Evolutionary conservation across 2,329 filamentous ascomycete genomes (phyloP), one percentile per base, ranked within the genome.

Genomic region (Calonectria henricotiae): DNA sequence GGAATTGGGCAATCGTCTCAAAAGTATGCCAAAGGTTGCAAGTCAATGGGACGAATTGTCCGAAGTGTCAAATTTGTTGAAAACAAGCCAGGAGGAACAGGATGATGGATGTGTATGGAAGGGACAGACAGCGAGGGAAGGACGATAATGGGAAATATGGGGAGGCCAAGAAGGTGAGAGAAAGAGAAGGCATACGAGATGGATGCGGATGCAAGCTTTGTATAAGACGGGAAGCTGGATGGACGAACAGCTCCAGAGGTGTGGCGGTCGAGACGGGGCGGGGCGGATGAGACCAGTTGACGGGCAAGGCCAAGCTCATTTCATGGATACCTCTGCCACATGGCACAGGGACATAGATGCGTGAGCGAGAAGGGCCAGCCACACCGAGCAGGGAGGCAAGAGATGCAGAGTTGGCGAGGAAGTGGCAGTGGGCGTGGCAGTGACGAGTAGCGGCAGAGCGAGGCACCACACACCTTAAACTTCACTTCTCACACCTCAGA

Each of bases 301-400:
- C 80, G 79, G 81, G 77, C 78, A 80, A 79, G 81, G 79, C 79
- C 81, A 83, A 80, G 83, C 82, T 85, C 83, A 85, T 86, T 83
- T 83, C 80, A 79, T 80, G 78, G 75, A 78, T 78, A 71, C 73
- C 74, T 76, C 74, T 78, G 73, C 75, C 77, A 78, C 75, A 78
- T 76, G 75, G 75, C 71, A 76, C 75, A 72, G 75, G 75, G 75
- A 49, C 64, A 47, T 71, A 73, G 73, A 73, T 71, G 74, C 67
- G 79, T 79, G 81, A 80, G 80, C 81, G 77, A 80, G 37, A 60
- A 60, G 55, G 55, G 37, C 55, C 55, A 79, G 80, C 82, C 82
- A 80, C 82, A 82, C 81, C 76, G 79, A 79, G 78, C 77, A 79
- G 79, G 77, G 78, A 77, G 78, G 78, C 81, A 55, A 44, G 67